Conservation (phyloP, 257 asterid species). For the Jasminum sambac region DNA sequence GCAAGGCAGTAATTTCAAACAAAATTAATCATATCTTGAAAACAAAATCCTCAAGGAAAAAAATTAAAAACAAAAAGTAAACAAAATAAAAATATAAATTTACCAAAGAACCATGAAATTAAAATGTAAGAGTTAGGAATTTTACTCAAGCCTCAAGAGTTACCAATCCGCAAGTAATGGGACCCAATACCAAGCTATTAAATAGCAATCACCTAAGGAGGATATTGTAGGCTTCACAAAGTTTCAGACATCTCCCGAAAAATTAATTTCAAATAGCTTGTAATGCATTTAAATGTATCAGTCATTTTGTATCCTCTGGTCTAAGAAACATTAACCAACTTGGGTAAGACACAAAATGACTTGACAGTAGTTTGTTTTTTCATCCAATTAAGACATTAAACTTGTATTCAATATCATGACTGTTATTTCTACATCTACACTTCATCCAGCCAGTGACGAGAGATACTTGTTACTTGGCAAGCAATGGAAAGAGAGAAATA, state of each 20-base stretch:
- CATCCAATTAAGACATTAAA: not conserved
- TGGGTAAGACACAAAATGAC: not conserved
- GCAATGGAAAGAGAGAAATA: not conserved
- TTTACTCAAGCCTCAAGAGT: not conserved
- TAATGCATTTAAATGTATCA: not conserved
- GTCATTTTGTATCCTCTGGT: not conserved
- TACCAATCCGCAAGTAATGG: not conserved
- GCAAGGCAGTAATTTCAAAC: not conserved
- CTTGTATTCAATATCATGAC: not conserved
- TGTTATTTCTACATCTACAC: not conserved
- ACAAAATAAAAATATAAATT: too few species aligned
- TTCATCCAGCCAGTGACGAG: not conserved
- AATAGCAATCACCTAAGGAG: not conserved
- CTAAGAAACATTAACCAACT: not conserved
- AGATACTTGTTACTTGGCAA: not conserved
- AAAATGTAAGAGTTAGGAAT: too few species aligned
- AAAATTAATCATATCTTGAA: not conserved
- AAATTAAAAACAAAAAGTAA: too few species aligned
- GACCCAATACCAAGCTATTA: not conserved
- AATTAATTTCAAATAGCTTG: not conserved
- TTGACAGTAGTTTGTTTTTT: not conserved
- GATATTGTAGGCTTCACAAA: not conserved
- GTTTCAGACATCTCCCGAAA: not conserved
- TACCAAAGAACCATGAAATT: too few species aligned
- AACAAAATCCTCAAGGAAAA: too few species aligned